Base-by-base conservation (phyloP, 768 basidiomycete genomes). In the Neoboletus magnificus region DNA sequence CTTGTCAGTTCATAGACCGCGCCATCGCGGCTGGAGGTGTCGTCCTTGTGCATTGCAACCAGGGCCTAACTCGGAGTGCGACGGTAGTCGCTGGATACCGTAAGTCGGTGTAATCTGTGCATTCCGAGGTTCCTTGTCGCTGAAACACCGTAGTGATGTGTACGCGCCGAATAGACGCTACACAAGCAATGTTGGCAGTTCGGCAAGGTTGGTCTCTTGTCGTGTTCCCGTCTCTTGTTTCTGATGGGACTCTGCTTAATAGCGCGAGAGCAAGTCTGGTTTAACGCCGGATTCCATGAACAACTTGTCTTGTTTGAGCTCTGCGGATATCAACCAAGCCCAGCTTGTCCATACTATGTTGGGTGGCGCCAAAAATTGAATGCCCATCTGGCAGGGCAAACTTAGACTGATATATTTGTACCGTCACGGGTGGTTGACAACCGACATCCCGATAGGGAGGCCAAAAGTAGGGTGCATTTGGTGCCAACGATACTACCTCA, bases 261-360 rank as follows among this genome's bases (percentile, higher is more conserved):
- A 89, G 87, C 82, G 46, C 85, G 87, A 47, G 83, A 87, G 69
- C 86, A 89, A 64, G 86, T 89, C 50, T 89, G 87, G 87, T 80
- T 83, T 57, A 87, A 83, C 58, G 80, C 85, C n/a, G 88, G 87
- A 42, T 89, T 90, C 70, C 83, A 86, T 54, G 86, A 89, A 72
- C 88, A 91, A 62, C 79, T 91, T 27, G 83, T 88, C 33, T 73
- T 91, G 45, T 90, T 87, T 52, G 86, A 86, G 63, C 76, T 89
- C 32, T 90, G 88, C 68, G 77, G 78, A 67, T 90, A 89, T 57
- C 76, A 76, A 25, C 87, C 87, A 13, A 77, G 76, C 22, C 79
- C 79, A 4, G 62, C 74, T 16, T 82, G 84, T 60, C 86, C 86
- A 9, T 82, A 86, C 58, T 91, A 91, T 64, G 65, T 71, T 49